These are phyloP conservation scores for Talaromyces stipitatus DNA, from an alignment of 495 filamentous ascomycete genomes.

Conservation along the genomic window DNA sequence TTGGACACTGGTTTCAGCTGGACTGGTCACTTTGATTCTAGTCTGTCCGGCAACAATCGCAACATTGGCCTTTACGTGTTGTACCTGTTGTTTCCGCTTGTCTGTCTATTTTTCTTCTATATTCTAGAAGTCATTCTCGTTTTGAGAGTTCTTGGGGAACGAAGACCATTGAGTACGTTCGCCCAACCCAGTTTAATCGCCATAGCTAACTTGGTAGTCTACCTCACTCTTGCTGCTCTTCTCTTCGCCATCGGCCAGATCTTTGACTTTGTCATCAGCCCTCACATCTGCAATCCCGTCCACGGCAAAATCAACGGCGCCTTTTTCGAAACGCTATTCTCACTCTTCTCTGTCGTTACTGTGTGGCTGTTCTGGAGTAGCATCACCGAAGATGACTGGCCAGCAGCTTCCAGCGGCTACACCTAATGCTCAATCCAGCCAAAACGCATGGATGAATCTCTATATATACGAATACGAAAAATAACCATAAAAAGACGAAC, in stretches of 20 bases:
- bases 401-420: slow-evolving; percentile 19
- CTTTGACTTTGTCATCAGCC: slow-evolving; percentile 90
- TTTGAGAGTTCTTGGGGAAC: slow-evolving; percentile 74
- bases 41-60: slow-evolving; percentile 48
- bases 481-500: not conserved
- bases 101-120: slow-evolving; percentile 82
- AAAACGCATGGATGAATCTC: not conserved
- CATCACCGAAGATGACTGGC: slow-evolving; percentile 99
- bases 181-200: not conserved
- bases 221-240: slow-evolving; percentile 62
- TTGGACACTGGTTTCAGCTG: slow-evolving; percentile 87
- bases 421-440: not conserved
- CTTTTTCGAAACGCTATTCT: slow-evolving; percentile 91
- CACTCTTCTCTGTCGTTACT: slow-evolving; percentile 67
- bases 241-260: slow-evolving; percentile 89
- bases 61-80: slow-evolving; percentile 87
- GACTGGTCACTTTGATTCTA: slow-evolving; percentile 66
- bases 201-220: slow-evolving; percentile 43
- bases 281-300: slow-evolving; percentile 77
- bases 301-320: slow-evolving; percentile 83
- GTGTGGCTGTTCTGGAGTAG: slow-evolving; percentile 97
- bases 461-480: not conserved
- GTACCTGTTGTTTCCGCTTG: slow-evolving; percentile 82
- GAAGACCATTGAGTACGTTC: slow-evolving; percentile 71
- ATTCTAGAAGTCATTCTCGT: slow-evolving; percentile 77